Evolutionary conservation across 1,139 yeast species (phyloP), one percentile per base, ranked within the genome.

Genomic region (Magnusiomyces starmeri): DNA sequence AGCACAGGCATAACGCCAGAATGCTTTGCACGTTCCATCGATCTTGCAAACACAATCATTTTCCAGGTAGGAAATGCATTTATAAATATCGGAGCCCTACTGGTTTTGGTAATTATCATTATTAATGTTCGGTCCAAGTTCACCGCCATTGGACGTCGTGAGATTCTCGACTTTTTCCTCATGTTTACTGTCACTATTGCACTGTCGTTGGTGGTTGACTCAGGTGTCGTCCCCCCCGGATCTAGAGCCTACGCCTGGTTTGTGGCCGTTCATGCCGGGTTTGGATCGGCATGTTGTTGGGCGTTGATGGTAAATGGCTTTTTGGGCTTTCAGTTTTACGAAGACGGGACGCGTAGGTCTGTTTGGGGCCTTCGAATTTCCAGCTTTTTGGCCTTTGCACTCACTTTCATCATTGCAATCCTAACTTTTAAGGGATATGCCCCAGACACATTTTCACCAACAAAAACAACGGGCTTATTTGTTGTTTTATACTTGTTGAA

Each of bases 141-240:
- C 65, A 92, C 97, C 0, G 97, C 97, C 18, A 90, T 92, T 55
- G 97, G 97, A 2, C 75, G 97, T 57, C 75, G 81, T 16, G 98
- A 92, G 64, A 85, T 89, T 82, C 70, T 88, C 53, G 80, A 78
- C 60, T 83, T 86, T 63, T 84, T 82, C 66, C 81, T 84, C 67
- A 62, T 80, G 46, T 74, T 77, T 57, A 71, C 83, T 43, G 73
- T 79, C 1, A 74, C 85, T 59, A 75, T 80, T 10, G 76, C 85
- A 27, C 70, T 83, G 57, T 76, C 90, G 4, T 73, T 90, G 54
- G 78, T 89, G 39, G 92, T 88, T 16, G 96, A 90, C 64, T 83
- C 95, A 59, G 97, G 97, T 27, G 97, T 90, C 3, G 77, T 87
- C 21, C 95, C 97, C 2, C 95, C 96, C 1, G 84, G 90, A 3